Percentiles rank a stretch among this genome's conserved stretches.
Evolutionary conservation across 140 eudicot genomes (phyloP).

Genomic region (Bidens hawaiensis): DNA sequence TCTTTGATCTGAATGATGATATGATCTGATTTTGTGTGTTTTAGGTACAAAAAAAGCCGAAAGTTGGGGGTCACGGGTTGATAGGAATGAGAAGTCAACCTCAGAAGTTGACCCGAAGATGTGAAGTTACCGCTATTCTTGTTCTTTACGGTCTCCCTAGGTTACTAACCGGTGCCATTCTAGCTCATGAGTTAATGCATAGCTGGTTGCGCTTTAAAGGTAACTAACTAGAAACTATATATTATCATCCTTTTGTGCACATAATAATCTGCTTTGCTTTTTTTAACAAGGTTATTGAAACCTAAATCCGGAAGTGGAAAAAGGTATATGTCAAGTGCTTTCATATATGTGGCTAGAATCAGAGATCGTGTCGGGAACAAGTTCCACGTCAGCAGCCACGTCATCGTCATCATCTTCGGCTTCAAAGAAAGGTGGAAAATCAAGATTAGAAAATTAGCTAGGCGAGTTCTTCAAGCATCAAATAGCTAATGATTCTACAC

Average conservation of each 20-base stretch:
- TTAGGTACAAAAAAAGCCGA: too few species aligned
- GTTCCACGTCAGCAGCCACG: conserved; percentile 44
- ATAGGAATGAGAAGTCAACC: too few species aligned
- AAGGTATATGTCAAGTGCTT: conserved; percentile 96
- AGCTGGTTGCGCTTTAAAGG: conserved; percentile 97
- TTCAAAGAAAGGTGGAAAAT: conserved; percentile 84
- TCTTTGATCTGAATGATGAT: too few species aligned
- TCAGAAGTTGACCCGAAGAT: too few species aligned
- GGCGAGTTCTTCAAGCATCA: conserved; percentile 92
- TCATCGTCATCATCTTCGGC: conserved; percentile 37
- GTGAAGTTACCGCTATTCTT: too few species aligned
- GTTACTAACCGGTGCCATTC: conserved; percentile 92
- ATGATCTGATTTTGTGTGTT: too few species aligned
- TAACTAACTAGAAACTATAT: conserved; percentile 10
- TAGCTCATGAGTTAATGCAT: conserved; percentile 97
- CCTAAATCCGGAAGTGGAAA: conserved; percentile 83
- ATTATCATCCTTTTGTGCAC: background rate
- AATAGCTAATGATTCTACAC: conserved; percentile 80
- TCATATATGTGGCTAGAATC: conserved; percentile 98
- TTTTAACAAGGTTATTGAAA: conserved; percentile 57
- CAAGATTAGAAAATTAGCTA: conserved; percentile 65
- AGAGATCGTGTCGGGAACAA: conserved; percentile 65
- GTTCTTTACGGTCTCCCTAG: too few species aligned
- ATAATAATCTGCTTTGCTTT: background rate
- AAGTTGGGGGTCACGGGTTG: too few species aligned